Evolutionary conservation across 2,329 filamentous ascomycete genomes (phyloP), one percentile per base, ranked within the genome.

Genomic region (Dothistroma pini): DNA sequence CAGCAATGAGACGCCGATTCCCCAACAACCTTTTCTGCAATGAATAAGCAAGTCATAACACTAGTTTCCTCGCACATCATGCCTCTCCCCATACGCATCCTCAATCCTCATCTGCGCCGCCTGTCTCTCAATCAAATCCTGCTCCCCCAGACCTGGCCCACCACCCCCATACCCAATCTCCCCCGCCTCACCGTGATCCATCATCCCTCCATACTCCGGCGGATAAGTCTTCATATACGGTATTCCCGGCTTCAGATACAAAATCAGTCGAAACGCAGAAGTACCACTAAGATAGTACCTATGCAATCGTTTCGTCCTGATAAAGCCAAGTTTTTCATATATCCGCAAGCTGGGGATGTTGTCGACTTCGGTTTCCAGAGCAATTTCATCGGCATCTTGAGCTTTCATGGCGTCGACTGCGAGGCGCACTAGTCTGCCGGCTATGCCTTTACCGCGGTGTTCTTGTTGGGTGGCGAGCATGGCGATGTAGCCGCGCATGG

Each of bases 201-300:
- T 62, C 6, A 44, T 58, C 19, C 59, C 58, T 22, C 66, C 66
- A 55, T 67, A 71, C 10, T 74, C 71, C 4, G 71, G 71, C 16
- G 70, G 69, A 60, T 65, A 72, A 1, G 73, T 75, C 22, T 65
- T 69, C 58, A 72, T 79, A 32, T 76, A 75, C 3, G 79, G 79
- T 10, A 82, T 79, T 6, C 82, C 82, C 65, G 82, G 80, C 72
- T 89, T 93, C 56, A 97, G 78, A 65, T 93, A 88, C 41, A 99
- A 76, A 7, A 97, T 87, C 56, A 99, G 80, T 48, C 95, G 84
- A 75, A 95, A 99, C 1, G 95, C 95, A 59, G 92, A 96, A 74
- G 91, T 99, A 11, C 95, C 95, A 72, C 97, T 99, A 47, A 99
- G 79, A 70, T 99, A 99, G 74, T 99, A 99, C 49, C 95, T 84